These are phyloP conservation scores for Athelia sp. DNA, from an alignment of 1,284 basidiomycete genomes.

Conservation along the genomic window DNA sequence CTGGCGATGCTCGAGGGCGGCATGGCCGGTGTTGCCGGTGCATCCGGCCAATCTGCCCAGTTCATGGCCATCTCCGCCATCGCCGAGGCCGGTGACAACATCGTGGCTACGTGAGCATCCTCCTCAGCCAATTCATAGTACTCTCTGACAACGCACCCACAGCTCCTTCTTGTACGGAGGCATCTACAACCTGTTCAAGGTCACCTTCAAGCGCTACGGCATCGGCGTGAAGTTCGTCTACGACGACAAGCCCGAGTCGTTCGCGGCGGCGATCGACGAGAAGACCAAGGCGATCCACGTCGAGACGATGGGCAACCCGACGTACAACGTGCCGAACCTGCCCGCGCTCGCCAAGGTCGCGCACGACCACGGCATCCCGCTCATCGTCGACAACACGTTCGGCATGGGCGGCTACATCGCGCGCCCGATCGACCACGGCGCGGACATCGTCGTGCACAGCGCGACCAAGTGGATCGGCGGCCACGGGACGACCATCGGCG, in stretches of 20 bases:
- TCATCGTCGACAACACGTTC: too few relatives aligned
- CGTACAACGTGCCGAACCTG: conserved; percentile 71
- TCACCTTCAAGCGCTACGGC: too few relatives aligned
- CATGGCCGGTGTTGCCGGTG: conserved; percentile 70
- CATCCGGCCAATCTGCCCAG: conserved; percentile 83
- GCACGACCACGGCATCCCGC: too few relatives aligned
- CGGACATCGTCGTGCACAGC: too few relatives aligned
- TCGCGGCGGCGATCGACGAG: conserved; percentile 74
- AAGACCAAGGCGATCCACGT: conserved; percentile 77
- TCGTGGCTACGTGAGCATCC: too few relatives aligned
- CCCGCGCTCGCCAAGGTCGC: too few relatives aligned
- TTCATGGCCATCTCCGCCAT: too few relatives aligned
- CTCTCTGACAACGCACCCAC: conserved; percentile 52
- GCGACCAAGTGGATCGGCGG: too few relatives aligned
- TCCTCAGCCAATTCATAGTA: conserved; percentile 76
- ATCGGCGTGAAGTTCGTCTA: too few relatives aligned
- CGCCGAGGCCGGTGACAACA: too few relatives aligned
- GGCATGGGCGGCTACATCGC: conserved; percentile 80
- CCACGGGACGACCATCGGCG: conserved; percentile 85
- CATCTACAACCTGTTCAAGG: conserved; percentile 43
- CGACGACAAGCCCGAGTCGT: too few relatives aligned
- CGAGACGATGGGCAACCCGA: conserved; percentile 85
- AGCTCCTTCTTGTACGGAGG: conserved; percentile 67
- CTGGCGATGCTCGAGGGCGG: conserved; percentile 84
- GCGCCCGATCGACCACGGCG: conserved; percentile 74